A percentile compares a stretch with the other conserved stretches of the same genome.
These are phyloP conservation scores for Pseudevernia furfuracea DNA, from an alignment of 495 filamentous ascomycete species.

Conservation along the genomic window DNA sequence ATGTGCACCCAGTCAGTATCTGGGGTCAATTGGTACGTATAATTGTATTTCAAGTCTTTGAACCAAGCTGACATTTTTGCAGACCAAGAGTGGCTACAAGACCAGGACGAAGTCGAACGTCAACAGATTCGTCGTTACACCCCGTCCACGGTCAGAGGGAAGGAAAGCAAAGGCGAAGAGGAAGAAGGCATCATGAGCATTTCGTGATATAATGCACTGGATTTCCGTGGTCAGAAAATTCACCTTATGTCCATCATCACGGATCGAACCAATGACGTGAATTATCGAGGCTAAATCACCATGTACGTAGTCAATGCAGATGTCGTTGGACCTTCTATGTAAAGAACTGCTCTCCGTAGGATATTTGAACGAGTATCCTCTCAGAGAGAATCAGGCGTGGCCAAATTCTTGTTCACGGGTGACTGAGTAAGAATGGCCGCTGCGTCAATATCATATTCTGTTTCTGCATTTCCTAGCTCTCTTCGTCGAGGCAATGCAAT, in stretches of 20 bases:
- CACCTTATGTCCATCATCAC: neutral
- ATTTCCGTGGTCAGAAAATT: neutral
- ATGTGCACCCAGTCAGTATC: constrained; percentile 83
- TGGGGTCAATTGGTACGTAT: constrained; percentile 87
- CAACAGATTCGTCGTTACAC: constrained; percentile 73
- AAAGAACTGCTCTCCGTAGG: too few species aligned
- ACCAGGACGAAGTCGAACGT: constrained; percentile 71
- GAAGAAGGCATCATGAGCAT: constrained; percentile 13
- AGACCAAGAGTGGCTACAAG: constrained; percentile 97
- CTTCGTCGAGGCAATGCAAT: too few species aligned
- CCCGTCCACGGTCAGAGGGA: constrained; percentile 69
- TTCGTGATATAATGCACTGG: neutral
- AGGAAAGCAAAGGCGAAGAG: constrained; percentile 36
- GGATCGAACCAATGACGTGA: neutral
- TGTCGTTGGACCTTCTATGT: too few species aligned
- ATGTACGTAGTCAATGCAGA: neutral
- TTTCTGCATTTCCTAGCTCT: too few species aligned
- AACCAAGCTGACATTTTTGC: constrained; percentile 30
- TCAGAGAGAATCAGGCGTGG: too few species aligned
- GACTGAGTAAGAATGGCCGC: too few species aligned
- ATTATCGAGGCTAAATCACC: neutral
- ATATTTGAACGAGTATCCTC: too few species aligned
- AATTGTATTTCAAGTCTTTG: constrained; percentile 7
- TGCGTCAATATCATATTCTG: too few species aligned
- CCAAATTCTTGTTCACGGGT: too few species aligned